Evolutionary conservation across 805 yeast genomes (phyloP), one percentile per base, ranked within the genome.

Genomic region (Kluyveromyces aestuarii): DNA sequence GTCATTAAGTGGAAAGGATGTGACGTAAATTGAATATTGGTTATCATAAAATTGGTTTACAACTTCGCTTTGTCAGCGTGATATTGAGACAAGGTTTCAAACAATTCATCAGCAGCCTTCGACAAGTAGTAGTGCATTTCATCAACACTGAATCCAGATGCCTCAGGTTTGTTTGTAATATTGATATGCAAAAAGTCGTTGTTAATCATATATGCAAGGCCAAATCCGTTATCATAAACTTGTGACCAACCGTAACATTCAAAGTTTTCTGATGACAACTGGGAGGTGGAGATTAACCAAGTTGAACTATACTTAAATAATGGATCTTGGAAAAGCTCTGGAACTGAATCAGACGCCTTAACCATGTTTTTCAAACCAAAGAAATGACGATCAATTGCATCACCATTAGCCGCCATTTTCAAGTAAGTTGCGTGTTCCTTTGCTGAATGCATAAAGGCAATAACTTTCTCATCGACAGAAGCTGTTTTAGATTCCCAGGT

Each of bases 171-270:
- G 51, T 75, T 70, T 44, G 89, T 82, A 53, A 91, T 81, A 69
- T 90, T 91, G 61, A 93, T 80, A 64, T 89, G 91, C 55, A 89
- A 61, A 80, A 86, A 83, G 57, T 90, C 84, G 51, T 79, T 79
- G 73, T 87, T 89, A 61, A 91, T 75, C 87, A 89, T 87, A 72
- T 91, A 91, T 8, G 96, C 97, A 53, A 87, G 75, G 8, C 98
- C 99, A 60, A 86, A 82, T 8, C 99, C 99, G 52, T 84, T 87
- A 62, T 90, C 96, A 58, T 85, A 81, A 45, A 93, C 98, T 66
- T 95, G 96, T 17, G 96, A 80, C 87, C 89, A 91, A 35, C 99
- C 99, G 75, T 90, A 91, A 41, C 95, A 90, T 64, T 88, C 88
- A 69, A 88, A 87, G 67, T 73, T 74, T 58, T 83, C 86, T 6